Evolutionary conservation across 805 yeast genomes (phyloP), one percentile per base, ranked within the genome.

Genomic region (Saturnispora kantuleensis): DNA sequence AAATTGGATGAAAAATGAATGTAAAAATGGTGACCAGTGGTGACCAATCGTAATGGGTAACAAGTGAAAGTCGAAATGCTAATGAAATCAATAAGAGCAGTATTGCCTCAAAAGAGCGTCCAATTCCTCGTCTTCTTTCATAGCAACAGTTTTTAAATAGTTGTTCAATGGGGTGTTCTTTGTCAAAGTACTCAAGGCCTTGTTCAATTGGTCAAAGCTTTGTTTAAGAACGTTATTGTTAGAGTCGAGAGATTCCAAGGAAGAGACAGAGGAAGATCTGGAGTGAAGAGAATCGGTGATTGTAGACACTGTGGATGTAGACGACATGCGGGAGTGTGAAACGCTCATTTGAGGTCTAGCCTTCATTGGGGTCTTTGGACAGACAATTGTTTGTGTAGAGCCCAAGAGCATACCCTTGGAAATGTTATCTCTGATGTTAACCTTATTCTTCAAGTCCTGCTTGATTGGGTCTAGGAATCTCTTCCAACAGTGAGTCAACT

Each of bases 381-480:
- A 39, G 36, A 50, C 42, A 41, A 57, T 50, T 11, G 64, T 59
- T 45, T 59, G 62, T 15, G 63, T 56, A 10, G 63, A 56, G 9
- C 57, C 56, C 34, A 50, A 39, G 30, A 57, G 38, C 57, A 60
- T 58, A 38, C 62, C 61, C 47, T 52, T 56, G 28, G 53, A 46
- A 38, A 58, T 39, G 38, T 49, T 56, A 40, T 55, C 56, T 51
- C 66, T 57, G 29, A 63, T 51, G 47, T 55, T 57, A 18, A 57
- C 52, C 47, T 60, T 60, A 48, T 52, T 62, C 46, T 53, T 60
- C 46, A 64, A 49, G 38, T 63, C 67, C 0, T 52, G 42, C 53
- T 66, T 73, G 60, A 76, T 74, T 31, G 81, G 81, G 29, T 67
- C 70, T 50, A 76, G 64, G 67, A 75, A 73, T 47, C 66, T 60